Percentiles rank a stretch among this genome's conserved stretches.
Evolutionary conservation across 75 land plant species (phyloP).

Genomic region (Adiantum capillusveneris): DNA sequence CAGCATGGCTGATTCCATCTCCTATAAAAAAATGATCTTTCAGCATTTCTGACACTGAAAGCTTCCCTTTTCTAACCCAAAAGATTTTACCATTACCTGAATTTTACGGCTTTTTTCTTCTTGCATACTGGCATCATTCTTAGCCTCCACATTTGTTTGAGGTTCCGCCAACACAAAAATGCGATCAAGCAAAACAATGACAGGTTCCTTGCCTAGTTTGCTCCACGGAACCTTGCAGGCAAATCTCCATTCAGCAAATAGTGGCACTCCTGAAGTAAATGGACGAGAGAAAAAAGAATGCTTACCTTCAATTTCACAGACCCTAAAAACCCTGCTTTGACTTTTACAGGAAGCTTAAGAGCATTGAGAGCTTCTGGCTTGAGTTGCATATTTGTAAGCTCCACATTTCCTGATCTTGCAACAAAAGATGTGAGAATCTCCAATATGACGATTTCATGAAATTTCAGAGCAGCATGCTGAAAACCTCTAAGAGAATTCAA

Average conservation of each 20-base stretch:
- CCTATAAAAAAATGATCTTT: slow-evolving; percentile 24
- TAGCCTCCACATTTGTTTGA: slow-evolving; percentile 69
- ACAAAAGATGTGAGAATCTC: background rate
- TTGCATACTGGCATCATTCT: slow-evolving; percentile 50
- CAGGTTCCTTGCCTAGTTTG: slow-evolving; percentile 96
- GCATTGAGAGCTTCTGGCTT: slow-evolving; percentile 97
- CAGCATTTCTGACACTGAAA: no score
- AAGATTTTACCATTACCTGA: slow-evolving; percentile 30
- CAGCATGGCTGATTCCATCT: slow-evolving; percentile 58
- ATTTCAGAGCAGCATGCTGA: background rate
- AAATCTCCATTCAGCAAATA: no score
- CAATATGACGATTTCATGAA: no score
- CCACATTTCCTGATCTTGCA: slow-evolving; percentile 96
- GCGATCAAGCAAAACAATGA: slow-evolving; percentile 76
- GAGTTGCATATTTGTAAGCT: slow-evolving; percentile 91
- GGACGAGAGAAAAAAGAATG: background rate
- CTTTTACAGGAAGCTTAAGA: slow-evolving; percentile 84
- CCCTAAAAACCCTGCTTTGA: slow-evolving; percentile 97
- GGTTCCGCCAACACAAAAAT: slow-evolving; percentile 92
- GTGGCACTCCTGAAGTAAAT: no score
- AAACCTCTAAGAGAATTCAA: background rate
- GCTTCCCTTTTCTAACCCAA: slow-evolving; percentile 2
- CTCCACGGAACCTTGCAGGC: slow-evolving; percentile 89
- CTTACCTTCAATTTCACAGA: slow-evolving; percentile 88
- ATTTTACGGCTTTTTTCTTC: slow-evolving; percentile 65